Conservation (phyloP, 345 rosid species). For the Mangifera indica region DNA sequence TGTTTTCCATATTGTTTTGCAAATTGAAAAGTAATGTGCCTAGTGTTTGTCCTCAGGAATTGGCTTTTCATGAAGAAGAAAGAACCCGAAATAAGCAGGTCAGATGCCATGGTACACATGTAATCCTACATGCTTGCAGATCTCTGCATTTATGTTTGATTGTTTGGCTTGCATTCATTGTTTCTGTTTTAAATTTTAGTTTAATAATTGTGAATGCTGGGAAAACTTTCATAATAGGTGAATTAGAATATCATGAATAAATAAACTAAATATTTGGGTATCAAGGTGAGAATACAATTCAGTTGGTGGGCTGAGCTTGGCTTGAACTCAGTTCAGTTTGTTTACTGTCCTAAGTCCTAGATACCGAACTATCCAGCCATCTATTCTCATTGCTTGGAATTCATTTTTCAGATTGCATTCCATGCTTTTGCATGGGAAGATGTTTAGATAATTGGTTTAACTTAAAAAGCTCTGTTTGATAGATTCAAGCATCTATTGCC, state of each 20-base stretch:
- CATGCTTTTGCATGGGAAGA: conserved; percentile 8
- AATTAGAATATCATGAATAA: neutral
- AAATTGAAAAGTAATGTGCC: conserved; percentile 12
- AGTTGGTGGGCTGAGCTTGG: neutral
- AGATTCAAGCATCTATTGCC: conserved; percentile 96
- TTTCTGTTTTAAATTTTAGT: neutral
- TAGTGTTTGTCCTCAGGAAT: conserved; percentile 50
- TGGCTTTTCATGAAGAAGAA: conserved; percentile 86
- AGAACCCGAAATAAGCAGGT: conserved; percentile 88
- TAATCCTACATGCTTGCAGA: conserved; percentile 3
- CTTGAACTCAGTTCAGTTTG: neutral
- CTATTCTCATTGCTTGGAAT: neutral
- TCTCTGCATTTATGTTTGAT: conserved; percentile 17
- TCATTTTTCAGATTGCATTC: neutral
- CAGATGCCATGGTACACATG: conserved; percentile 14
- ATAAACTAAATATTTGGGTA: neutral
- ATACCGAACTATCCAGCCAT: neutral
- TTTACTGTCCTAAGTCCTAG: neutral
- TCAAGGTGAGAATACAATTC: neutral
- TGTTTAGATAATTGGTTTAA: neutral
- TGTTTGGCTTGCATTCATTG: conserved; percentile 12
- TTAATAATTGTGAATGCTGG: conserved; percentile 8
- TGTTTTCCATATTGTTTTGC: conserved; percentile 17
- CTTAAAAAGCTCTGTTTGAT: conserved; percentile 25
- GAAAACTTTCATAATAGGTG: conserved; percentile 14